A percentile compares a stretch with the other conserved stretches of the same genome.
Conservation (phyloP, 2,329 filamentous ascomycete species). For the Claviceps arundinis region DNA sequence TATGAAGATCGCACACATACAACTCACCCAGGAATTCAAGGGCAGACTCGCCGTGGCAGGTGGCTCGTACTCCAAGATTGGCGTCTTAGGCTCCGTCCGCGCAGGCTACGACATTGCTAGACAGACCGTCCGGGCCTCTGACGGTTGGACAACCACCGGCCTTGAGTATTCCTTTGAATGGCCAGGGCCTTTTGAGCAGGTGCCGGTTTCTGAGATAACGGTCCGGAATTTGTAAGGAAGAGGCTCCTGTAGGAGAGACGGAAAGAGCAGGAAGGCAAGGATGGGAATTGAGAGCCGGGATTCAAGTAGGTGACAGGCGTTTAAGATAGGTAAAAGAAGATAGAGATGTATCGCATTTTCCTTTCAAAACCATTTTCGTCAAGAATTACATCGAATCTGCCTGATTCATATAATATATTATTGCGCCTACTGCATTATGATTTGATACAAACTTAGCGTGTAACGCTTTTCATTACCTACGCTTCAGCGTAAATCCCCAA, state of each 20-base stretch:
- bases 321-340: background rate
- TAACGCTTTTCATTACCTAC: background rate
- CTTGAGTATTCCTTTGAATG: slow-evolving; percentile 16
- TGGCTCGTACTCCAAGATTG: slow-evolving; percentile 39
- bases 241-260: background rate
- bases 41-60: slow-evolving; percentile 52
- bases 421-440: background rate
- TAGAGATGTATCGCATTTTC: background rate
- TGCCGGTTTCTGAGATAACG: slow-evolving; percentile 14
- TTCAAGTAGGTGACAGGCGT: background rate
- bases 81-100: slow-evolving; percentile 37
- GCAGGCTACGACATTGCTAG: slow-evolving; percentile 23
- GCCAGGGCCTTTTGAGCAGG: slow-evolving; percentile 12
- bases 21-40: slow-evolving; percentile 42
- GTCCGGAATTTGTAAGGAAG: slow-evolving; percentile 12
- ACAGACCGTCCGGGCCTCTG: slow-evolving; percentile 7
- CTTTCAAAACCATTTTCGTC: background rate
- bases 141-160: slow-evolving; percentile 15
- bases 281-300: background rate
- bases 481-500: background rate
- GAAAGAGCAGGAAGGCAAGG: background rate
- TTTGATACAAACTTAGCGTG: background rate
- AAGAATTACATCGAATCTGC: background rate
- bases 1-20: slow-evolving; percentile 42
- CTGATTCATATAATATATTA: too few relatives aligned